Evolutionary conservation across 371 early-diverging fungal genomes (phyloP).

Genomic region (Mucor racemosus): DNA sequence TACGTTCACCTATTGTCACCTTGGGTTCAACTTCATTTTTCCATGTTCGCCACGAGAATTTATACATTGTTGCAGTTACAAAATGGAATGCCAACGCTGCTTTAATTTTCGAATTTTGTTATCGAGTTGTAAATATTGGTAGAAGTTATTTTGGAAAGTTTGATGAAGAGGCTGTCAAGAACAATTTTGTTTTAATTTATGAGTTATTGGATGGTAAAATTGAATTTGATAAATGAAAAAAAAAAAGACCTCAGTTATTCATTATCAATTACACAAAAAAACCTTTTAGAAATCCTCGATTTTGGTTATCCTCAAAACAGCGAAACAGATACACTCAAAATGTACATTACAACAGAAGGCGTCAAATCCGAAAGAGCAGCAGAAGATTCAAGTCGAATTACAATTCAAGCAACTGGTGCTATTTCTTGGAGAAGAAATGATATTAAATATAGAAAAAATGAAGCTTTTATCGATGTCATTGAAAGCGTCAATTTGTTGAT

Average conservation of each 20-base stretch:
- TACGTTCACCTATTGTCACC: conserved; percentile 91
- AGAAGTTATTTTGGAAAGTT: conserved; percentile 86
- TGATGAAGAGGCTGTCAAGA: conserved; percentile 89
- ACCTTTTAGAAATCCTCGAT: conserved; percentile 81
- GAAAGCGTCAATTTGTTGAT: conserved; percentile 87
- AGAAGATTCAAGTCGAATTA: conserved; percentile 80
- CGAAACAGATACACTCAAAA: conserved; percentile 85
- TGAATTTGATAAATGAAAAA: not conserved
- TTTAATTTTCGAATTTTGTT: conserved; percentile 85
- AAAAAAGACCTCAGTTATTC: not conserved
- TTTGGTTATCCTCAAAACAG: conserved; percentile 93
- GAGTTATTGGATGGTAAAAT: conserved; percentile 86
- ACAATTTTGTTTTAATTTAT: conserved; percentile 90
- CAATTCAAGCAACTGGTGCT: conserved; percentile 91
- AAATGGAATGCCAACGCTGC: conserved; percentile 86
- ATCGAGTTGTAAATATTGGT: conserved; percentile 77
- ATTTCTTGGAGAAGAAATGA: conserved; percentile 88
- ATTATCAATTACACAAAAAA: not conserved
- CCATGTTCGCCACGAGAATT: conserved; percentile 89
- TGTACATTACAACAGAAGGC: conserved; percentile 89
- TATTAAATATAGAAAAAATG: conserved; percentile 90
- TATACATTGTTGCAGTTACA: conserved; percentile 87
- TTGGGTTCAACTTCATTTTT: conserved; percentile 87
- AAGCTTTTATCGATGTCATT: conserved; percentile 90
- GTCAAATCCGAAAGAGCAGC: conserved; percentile 80